A percentile compares a stretch with the other conserved stretches of the same genome.
These are phyloP conservation scores for Solanum aculeatissimum DNA, from an alignment of 305 asterid genomes.

Conservation along the genomic window DNA sequence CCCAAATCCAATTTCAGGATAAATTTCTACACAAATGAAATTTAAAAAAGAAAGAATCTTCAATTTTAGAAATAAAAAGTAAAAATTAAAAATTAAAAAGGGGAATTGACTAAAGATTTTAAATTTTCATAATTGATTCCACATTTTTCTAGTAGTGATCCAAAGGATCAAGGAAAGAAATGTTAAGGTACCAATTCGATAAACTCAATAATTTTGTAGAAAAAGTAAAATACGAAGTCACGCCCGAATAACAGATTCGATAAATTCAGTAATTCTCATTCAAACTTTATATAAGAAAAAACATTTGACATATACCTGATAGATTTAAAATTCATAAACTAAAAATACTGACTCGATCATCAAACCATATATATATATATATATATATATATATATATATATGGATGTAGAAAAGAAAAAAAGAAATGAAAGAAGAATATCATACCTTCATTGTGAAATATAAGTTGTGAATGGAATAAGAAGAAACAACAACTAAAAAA, in stretches of 20 bases:
- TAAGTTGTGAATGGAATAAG: background rate
- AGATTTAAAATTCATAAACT: background rate
- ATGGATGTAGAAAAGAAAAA: background rate
- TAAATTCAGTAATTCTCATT: background rate
- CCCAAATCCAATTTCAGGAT: constrained; percentile 48
- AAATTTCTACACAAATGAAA: constrained; percentile 28
- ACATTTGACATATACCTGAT: background rate
- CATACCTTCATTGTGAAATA: background rate
- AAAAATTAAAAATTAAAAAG: too few species aligned
- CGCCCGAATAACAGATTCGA: background rate
- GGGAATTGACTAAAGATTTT: too few species aligned
- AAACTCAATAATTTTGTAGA: background rate
- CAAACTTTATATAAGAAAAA: background rate
- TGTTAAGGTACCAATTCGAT: background rate
- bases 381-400: too few species aligned
- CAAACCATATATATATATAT: background rate
- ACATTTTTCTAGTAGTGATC: background rate
- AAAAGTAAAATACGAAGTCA: background rate
- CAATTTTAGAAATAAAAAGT: background rate
- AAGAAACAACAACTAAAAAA: background rate
- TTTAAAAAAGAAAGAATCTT: background rate
- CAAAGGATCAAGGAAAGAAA: background rate
- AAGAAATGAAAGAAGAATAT: background rate
- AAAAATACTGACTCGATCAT: background rate
- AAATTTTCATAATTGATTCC: too few species aligned